phyloP scores from a whole-genome alignment of 129 eudicot species.

The Dittrichia graveolens region DNA sequence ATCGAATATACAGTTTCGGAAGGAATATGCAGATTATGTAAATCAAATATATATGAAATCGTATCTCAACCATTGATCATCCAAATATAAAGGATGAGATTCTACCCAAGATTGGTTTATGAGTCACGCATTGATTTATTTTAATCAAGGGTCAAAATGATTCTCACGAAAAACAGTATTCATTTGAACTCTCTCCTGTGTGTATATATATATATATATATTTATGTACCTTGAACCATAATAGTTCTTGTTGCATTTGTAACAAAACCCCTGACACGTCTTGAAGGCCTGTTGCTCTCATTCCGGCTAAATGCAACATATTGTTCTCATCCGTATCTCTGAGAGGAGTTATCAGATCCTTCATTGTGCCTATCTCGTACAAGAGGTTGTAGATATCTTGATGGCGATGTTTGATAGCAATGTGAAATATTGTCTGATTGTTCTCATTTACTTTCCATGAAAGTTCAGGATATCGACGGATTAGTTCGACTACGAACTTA shows the following conservation, averaged over 20 bases:
- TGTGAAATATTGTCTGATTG: constrained; percentile 26
- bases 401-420: constrained; percentile 7
- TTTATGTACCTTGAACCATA: constrained; percentile 42
- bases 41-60: too few relatives aligned
- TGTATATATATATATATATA: too few relatives aligned
- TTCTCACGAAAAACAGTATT: too few relatives aligned
- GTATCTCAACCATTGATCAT: too few relatives aligned
- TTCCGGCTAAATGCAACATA: neutral
- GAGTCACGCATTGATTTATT: too few relatives aligned
- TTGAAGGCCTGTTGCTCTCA: constrained; percentile 8
- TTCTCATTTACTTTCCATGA: constrained; percentile 18
- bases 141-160: too few relatives aligned
- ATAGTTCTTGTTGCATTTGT: constrained; percentile 36
- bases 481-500: constrained; percentile 12
- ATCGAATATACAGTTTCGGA: too few relatives aligned
- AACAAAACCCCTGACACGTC: constrained; percentile 23
- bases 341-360: too few relatives aligned
- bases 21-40: too few relatives aligned
- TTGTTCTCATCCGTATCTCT: constrained; percentile 23
- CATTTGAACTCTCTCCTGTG: too few relatives aligned
- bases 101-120: too few relatives aligned
- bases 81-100: too few relatives aligned
- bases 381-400: constrained; percentile 12
- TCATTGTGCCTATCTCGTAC: constrained; percentile 15
- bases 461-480: constrained; percentile 21